Conservation (phyloP, 148 eudicot species). For the Hydrangea macrophylla region DNA sequence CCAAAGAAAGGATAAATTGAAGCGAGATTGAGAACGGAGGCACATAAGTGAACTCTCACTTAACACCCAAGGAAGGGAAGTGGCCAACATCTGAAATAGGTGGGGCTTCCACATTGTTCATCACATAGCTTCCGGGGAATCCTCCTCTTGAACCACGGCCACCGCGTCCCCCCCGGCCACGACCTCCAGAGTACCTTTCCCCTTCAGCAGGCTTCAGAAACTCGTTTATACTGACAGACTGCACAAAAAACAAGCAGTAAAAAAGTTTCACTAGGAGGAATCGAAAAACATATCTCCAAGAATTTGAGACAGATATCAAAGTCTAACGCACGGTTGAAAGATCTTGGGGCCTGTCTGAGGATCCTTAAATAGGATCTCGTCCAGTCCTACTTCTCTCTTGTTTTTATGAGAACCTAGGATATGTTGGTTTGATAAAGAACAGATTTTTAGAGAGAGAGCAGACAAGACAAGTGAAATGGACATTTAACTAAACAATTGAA, state of each 20-base stretch:
- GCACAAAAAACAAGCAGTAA: background rate
- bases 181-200: constrained; percentile 42
- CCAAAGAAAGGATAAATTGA: constrained; percentile 24
- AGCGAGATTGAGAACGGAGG: constrained; percentile 6
- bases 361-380: too few species aligned
- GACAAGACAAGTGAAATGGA: too few species aligned
- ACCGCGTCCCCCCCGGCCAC: constrained; percentile 56
- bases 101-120: constrained; percentile 35
- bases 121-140: constrained; percentile 30
- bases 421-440: background rate
- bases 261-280: background rate
- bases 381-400: too few species aligned
- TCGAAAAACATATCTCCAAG: background rate
- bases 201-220: constrained; percentile 56
- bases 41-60: constrained; percentile 24
- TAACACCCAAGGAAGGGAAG: constrained; percentile 48
- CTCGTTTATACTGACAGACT: constrained; percentile 59
- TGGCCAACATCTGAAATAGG: constrained; percentile 40
- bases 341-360: too few species aligned
- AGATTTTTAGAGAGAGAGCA: too few species aligned
- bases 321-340: too few species aligned
- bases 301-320: background rate
- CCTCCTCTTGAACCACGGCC: constrained; percentile 46
- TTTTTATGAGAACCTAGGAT: too few species aligned
- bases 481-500: too few species aligned